These are phyloP conservation scores for Sporothrix globosa DNA, from an alignment of 2,329 filamentous ascomycete genomes.

Conservation along the genomic window DNA sequence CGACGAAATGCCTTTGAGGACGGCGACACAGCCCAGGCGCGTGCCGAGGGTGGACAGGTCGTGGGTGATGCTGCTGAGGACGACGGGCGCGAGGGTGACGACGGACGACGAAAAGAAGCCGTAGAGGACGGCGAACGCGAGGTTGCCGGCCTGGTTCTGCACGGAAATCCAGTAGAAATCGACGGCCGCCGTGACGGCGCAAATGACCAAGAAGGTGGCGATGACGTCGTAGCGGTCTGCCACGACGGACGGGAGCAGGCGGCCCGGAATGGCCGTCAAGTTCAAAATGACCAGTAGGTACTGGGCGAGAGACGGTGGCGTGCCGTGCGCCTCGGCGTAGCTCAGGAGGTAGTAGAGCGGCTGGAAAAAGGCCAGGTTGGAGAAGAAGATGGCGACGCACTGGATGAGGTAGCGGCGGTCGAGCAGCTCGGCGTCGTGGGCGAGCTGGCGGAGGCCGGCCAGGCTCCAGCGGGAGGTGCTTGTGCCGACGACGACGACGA, in stretches of 20 bases:
- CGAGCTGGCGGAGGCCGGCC: slow-evolving; percentile 15
- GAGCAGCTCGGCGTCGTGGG: slow-evolving; percentile 14
- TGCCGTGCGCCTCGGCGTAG: slow-evolving; percentile 32
- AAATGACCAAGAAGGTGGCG: slow-evolving; percentile 41
- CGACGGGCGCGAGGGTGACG: slow-evolving; percentile 33
- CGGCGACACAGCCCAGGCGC: slow-evolving; percentile 29
- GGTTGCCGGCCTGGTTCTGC: slow-evolving; percentile 39
- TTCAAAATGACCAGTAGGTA: slow-evolving; percentile 44
- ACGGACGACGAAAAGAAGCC: slow-evolving; percentile 42
- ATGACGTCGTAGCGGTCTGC: slow-evolving; percentile 43
- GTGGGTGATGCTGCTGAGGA: slow-evolving; percentile 30
- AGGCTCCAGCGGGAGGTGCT: neutral
- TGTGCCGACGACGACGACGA: too few relatives aligned
- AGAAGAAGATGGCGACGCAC: slow-evolving; percentile 31
- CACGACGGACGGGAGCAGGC: slow-evolving; percentile 41
- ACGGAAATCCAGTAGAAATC: slow-evolving; percentile 45
- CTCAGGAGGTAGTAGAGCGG: slow-evolving; percentile 33
- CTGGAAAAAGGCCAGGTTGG: slow-evolving; percentile 34
- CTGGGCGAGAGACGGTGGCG: slow-evolving; percentile 24
- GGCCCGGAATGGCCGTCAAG: slow-evolving; percentile 42
- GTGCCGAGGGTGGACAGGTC: slow-evolving; percentile 33
- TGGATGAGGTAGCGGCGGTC: slow-evolving; percentile 29
- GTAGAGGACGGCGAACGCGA: slow-evolving; percentile 43
- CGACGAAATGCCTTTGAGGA: slow-evolving; percentile 29
- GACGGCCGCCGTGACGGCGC: slow-evolving; percentile 40